Conservation (phyloP, 2,329 filamentous ascomycete genomes). For the Exophiala spinifera region DNA sequence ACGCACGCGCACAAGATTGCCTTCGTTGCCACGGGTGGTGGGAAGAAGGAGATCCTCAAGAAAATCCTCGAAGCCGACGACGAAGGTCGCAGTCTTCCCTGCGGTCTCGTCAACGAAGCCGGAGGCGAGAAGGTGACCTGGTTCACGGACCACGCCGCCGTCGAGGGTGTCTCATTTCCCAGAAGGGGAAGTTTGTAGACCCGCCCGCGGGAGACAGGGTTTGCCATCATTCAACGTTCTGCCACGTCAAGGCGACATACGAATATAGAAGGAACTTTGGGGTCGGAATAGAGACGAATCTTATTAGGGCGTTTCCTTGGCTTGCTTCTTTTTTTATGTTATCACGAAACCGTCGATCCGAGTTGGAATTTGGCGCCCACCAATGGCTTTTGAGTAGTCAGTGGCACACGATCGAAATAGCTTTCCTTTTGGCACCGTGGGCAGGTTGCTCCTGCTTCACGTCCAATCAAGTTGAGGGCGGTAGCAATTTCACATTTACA, state of each 20-base stretch:
- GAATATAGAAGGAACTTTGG: neutral
- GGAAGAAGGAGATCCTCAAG: constrained; percentile 90
- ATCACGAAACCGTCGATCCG: no score
- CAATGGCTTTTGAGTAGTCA: constrained; percentile 3
- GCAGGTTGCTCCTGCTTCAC: no score
- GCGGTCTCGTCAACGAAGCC: constrained; percentile 79
- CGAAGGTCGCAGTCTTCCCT: constrained; percentile 71
- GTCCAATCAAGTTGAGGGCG: no score
- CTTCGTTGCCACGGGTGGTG: constrained; percentile 84
- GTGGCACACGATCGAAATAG: no score
- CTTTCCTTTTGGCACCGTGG: no score
- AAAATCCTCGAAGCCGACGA: constrained; percentile 76
- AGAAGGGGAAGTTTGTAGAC: constrained; percentile 63
- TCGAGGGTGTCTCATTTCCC: constrained; percentile 81
- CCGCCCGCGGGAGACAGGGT: no score
- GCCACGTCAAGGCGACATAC: neutral
- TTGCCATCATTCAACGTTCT: no score
- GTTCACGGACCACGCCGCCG: constrained; percentile 86
- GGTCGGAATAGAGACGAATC: neutral
- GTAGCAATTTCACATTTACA: no score
- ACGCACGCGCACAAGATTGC: constrained; percentile 81
- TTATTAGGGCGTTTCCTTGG: no score
- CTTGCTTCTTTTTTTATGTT: no score
- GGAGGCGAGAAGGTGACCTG: constrained; percentile 85
- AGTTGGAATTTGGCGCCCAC: neutral